Evolutionary conservation across 352 stramenopile species (phyloP).

Genomic region (Globisporangium parvum): DNA sequence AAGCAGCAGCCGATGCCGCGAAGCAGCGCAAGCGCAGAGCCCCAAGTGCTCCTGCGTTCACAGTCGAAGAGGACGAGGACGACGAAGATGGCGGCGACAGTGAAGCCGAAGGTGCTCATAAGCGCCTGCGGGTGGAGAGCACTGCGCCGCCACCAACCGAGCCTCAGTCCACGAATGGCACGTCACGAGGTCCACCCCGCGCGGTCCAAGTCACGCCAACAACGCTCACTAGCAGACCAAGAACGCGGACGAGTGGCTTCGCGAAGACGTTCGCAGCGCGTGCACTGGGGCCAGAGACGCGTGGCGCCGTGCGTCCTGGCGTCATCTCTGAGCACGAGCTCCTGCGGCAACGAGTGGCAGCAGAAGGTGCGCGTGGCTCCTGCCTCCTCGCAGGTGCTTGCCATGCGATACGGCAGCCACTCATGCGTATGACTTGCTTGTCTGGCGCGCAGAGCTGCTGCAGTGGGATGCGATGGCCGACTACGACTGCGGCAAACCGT

Average conservation of each 20-base stretch:
- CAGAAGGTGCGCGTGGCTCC: constrained; percentile 19
- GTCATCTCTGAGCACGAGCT: constrained; percentile 61
- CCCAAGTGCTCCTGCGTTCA: constrained; percentile 15
- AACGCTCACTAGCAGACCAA: constrained; percentile 1
- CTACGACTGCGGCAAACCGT: constrained; percentile 30
- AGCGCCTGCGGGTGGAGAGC: not conserved
- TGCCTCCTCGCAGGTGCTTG: not conserved
- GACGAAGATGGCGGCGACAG: not conserved
- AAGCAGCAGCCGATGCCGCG: not conserved
- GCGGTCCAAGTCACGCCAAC: not conserved
- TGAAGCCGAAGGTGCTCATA: not conserved
- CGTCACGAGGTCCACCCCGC: not conserved
- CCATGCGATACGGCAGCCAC: no score
- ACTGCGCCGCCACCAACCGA: not conserved
- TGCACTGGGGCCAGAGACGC: not conserved
- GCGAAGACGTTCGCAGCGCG: constrained; percentile 19
- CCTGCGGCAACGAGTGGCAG: constrained; percentile 25
- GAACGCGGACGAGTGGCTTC: constrained; percentile 6
- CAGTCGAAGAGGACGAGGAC: constrained; percentile 37
- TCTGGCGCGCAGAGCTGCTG: constrained; percentile 16
- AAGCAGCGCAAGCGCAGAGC: constrained; percentile 17
- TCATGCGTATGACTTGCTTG: not conserved
- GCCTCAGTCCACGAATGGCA: not conserved
- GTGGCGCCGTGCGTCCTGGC: constrained; percentile 22
- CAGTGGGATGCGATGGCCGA: constrained; percentile 27